Percentiles rank a stretch among this genome's conserved stretches.
Evolutionary conservation across 2,329 filamentous ascomycete genomes (phyloP).

Genomic region (Colletotrichum australisinense): DNA sequence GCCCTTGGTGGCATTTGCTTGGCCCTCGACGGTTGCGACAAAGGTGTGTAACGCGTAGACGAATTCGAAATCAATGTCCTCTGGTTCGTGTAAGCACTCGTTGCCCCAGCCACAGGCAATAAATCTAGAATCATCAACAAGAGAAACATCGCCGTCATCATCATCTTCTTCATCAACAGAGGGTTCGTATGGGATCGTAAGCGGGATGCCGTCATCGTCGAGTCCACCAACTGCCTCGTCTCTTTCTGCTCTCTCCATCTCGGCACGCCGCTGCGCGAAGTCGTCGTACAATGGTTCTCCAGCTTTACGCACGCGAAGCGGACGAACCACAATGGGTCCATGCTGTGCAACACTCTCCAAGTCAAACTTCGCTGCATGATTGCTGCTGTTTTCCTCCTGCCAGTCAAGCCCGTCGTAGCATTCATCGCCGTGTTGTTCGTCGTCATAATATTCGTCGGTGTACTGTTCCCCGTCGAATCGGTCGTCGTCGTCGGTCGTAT

Average conservation of each 20-base stretch:
- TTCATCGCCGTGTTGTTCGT: conserved; percentile 40
- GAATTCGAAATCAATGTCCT: conserved; percentile 99
- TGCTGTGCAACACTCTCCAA: conserved; percentile 18
- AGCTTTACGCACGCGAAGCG: conserved; percentile 16
- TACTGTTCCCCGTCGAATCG: conserved; percentile 46
- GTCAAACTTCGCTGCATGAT: conserved; percentile 19
- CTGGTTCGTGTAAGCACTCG: conserved; percentile 91
- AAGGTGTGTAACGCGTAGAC: conserved; percentile 99
- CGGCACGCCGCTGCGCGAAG: conserved; percentile 24
- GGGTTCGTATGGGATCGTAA: conserved; percentile 58
- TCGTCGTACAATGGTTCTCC: background rate
- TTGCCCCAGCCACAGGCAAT: conserved; percentile 79
- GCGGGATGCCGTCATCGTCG: conserved; percentile 44
- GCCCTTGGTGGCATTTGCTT: conserved; percentile 97
- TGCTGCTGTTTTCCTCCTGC: conserved; percentile 3
- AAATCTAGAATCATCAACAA: conserved; percentile 67
- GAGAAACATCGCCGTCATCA: conserved; percentile 74
- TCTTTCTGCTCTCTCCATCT: conserved; percentile 35
- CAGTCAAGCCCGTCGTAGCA: conserved; percentile 31
- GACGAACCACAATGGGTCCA: conserved; percentile 22
- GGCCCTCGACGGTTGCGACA: conserved; percentile 95
- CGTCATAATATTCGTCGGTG: conserved; percentile 30
- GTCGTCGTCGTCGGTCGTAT: conserved; percentile 24
- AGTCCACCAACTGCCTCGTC: conserved; percentile 34
- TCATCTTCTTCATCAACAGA: conserved; percentile 50